Evolutionary conservation across 768 basidiomycete species (phyloP).

Genomic region (Suillus tomentosus): DNA sequence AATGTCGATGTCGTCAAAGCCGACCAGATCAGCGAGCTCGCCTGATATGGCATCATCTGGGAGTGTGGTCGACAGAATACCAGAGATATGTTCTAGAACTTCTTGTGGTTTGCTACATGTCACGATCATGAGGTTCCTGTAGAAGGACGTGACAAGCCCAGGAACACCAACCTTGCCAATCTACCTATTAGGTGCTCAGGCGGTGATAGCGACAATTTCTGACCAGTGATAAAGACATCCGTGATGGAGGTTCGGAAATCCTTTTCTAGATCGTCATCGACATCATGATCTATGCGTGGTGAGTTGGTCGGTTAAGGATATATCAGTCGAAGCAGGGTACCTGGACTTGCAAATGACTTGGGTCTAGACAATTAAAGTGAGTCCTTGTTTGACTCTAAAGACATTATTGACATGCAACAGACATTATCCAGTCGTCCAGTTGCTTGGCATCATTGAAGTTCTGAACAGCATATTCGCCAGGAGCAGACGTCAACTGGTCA

Average conservation of each 20-base stretch:
- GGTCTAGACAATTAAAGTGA: conserved; percentile 1
- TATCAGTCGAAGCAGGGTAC: background rate
- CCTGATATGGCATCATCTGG: conserved; percentile 73
- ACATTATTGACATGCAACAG: background rate
- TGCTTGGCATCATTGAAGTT: conserved; percentile 5
- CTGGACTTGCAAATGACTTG: background rate
- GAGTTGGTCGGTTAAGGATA: background rate
- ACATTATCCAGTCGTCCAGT: conserved; percentile 5
- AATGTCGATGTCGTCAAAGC: conserved; percentile 82
- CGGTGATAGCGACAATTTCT: background rate
- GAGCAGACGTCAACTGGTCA: background rate
- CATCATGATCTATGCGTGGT: background rate
- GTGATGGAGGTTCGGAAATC: conserved; percentile 2
- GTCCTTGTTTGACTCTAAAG: background rate
- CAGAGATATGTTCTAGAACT: conserved; percentile 24
- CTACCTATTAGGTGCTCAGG: conserved; percentile 1
- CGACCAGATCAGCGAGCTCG: conserved; percentile 78
- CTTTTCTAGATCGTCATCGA: conserved; percentile 2
- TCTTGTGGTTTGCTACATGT: conserved; percentile 10
- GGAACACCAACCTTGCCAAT: conserved; percentile 4
- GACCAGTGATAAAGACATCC: background rate
- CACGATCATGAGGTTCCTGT: background rate
- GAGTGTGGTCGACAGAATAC: conserved; percentile 49
- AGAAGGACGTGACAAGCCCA: background rate
- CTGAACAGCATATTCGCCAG: conserved; percentile 6